Evolutionary conservation across 2,329 filamentous ascomycete species (phyloP), one percentile per base, ranked within the genome.

Genomic region (Orbilia blumenaviensis): DNA sequence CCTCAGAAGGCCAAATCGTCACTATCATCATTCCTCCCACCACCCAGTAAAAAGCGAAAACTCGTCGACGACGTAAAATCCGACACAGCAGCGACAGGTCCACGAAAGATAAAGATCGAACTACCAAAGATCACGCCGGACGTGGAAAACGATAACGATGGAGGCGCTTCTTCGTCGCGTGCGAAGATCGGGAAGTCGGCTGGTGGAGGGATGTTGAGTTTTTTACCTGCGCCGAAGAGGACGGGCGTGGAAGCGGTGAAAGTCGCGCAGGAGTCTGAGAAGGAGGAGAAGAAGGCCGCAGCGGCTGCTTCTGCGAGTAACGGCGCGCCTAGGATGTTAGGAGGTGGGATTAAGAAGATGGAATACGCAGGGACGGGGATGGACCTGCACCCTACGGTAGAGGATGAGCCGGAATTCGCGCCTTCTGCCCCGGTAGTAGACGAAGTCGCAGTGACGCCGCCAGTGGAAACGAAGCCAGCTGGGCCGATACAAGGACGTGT

Each of bases 211-310:
- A 36, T 80, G 62, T 71, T 79, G 27, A 75, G 78, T 29, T 78
- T 80, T 77, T 42, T 80, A 50, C 79, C 79, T 5, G 79, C 79
- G 34, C 79, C 79, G 3, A 80, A 80, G 66, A 71, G 78, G 34
- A 79, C 77, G n/a, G 78, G 79, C 34, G 73, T 54, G 4, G 73
- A 71, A 29, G 73, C 73, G 5, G 66, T 29, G 23, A 72, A 71
- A 14, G 60, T 56, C 14, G 73, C 66, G 32, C 60, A 72, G 41
- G 76, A 73, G 38, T 42, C 61, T 36, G 42, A 56, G 48, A 79
- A 73, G 60, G 76, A 78, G 25, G 58, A 64, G 32, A 66, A 66
- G 48, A 41, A 25, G 16, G 29, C 41, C 25, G 9, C 29, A 8
- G 12, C 34, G 25, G 18, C 27, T 23, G 42, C 41, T 18, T 38